Conservation (phyloP, 2,329 filamentous ascomycete species). For the Corniculantispora saksenae region DNA sequence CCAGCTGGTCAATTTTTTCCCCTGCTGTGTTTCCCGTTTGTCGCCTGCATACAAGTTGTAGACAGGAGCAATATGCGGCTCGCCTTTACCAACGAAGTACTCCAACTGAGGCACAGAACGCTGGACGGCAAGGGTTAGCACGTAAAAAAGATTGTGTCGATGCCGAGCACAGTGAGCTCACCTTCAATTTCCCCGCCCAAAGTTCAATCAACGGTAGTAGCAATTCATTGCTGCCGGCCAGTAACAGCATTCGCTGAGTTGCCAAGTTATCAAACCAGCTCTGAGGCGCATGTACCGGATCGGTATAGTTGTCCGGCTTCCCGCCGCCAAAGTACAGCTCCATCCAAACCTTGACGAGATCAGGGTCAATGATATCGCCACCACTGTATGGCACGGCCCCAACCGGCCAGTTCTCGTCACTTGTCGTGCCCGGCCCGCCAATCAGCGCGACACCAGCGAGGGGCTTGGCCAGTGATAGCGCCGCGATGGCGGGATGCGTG, state of each 20-base stretch:
- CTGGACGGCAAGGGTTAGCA: background rate
- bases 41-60: background rate
- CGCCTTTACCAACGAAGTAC: background rate
- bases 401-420: background rate
- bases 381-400: background rate
- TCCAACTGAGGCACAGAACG: background rate
- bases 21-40: background rate
- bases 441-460: background rate
- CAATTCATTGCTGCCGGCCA: background rate
- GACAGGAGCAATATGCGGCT: background rate
- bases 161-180: background rate
- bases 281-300: background rate
- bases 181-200: background rate
- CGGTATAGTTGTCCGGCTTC: background rate
- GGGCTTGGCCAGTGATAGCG: background rate
- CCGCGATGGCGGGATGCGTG: background rate
- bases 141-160: background rate
- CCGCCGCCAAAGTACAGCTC: background rate
- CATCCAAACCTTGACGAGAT: background rate
- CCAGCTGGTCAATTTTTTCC: background rate
- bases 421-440: background rate
- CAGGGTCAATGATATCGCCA: background rate
- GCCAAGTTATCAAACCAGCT: background rate
- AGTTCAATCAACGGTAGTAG: background rate
- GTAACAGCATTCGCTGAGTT: background rate